Conservation (phyloP, 2,329 filamentous ascomycete genomes). For the Neonectria sp. region DNA sequence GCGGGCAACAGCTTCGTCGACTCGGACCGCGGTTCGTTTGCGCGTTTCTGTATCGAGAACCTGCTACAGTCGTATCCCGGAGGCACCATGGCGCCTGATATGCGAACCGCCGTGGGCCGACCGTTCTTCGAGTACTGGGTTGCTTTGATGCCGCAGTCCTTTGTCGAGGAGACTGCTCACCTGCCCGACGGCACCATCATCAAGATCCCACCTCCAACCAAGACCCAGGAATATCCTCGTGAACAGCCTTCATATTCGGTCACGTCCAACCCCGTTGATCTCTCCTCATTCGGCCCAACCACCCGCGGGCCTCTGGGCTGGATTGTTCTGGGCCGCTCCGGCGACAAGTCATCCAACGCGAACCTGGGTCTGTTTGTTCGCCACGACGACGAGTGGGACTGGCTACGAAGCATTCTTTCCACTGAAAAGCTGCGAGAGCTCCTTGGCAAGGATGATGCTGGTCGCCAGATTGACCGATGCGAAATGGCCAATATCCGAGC, state of each 20-base stretch:
- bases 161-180: slow-evolving; percentile 34
- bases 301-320: slow-evolving; percentile 47
- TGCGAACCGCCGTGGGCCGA: slow-evolving; percentile 54
- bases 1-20: slow-evolving; percentile 46
- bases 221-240: slow-evolving; percentile 23
- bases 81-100: slow-evolving; percentile 57
- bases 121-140: slow-evolving; percentile 45
- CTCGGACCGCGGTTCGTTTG: slow-evolving; percentile 48
- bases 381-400: slow-evolving; percentile 59
- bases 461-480: slow-evolving; percentile 58
- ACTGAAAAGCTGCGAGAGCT: slow-evolving; percentile 53
- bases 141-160: slow-evolving; percentile 45
- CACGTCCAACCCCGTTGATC: slow-evolving; percentile 32
- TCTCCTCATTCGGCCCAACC: slow-evolving; percentile 39
- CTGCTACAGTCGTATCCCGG: slow-evolving; percentile 59
- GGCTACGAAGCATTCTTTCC: slow-evolving; percentile 59
- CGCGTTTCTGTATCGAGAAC: slow-evolving; percentile 42
- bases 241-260: slow-evolving; percentile 41
- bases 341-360: slow-evolving; percentile 59
- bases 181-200: slow-evolving; percentile 31
- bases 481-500: slow-evolving; percentile 55
- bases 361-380: slow-evolving; percentile 62
- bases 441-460: slow-evolving; percentile 53
- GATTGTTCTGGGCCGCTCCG: slow-evolving; percentile 48
- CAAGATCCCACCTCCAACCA: slow-evolving; percentile 31